Conservation (phyloP, 108 stramenopile species). For the Cyclotella baltica region DNA sequence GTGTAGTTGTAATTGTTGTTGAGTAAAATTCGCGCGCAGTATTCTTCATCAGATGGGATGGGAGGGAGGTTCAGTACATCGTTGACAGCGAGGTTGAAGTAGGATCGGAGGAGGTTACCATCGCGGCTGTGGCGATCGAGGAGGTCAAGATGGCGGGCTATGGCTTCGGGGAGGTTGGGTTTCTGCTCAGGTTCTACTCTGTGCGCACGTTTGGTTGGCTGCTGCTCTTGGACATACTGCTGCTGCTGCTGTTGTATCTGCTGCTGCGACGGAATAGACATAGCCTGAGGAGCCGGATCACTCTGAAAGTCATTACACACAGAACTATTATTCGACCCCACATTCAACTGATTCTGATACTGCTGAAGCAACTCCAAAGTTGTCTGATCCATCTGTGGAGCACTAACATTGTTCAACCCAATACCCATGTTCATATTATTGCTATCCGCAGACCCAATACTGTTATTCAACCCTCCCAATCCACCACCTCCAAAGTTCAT, state of each 20-base stretch:
- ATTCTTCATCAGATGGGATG: conserved; percentile 79
- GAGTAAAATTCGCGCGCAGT: conserved; percentile 47
- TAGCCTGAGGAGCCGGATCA: background rate
- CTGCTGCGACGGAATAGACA: background rate
- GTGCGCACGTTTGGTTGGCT: conserved; percentile 19
- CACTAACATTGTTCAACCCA: background rate
- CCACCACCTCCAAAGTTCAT: background rate
- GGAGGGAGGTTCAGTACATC: conserved; percentile 78
- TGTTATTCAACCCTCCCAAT: conserved; percentile 10
- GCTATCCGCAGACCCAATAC: background rate
- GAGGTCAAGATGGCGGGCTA: conserved; percentile 67
- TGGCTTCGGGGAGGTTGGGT: conserved; percentile 53
- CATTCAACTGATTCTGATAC: conserved; percentile 27
- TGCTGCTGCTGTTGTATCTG: conserved; percentile 22
- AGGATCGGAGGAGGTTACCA: conserved; percentile 74
- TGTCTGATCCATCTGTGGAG: conserved; percentile 4
- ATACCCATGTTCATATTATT: conserved; percentile 24
- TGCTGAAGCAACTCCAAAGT: conserved; percentile 31
- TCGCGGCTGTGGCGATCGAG: conserved; percentile 67
- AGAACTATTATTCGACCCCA: background rate
- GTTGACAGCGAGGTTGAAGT: conserved; percentile 74
- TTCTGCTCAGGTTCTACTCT: conserved; percentile 4
- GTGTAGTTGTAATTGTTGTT: conserved; percentile 36
- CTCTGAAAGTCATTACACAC: too few relatives aligned
- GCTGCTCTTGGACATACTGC: conserved; percentile 23